Evolutionary conservation across 192 early-diverging fungal species (phyloP), one percentile per base, ranked within the genome.

Genomic region (Dispira simplex): DNA sequence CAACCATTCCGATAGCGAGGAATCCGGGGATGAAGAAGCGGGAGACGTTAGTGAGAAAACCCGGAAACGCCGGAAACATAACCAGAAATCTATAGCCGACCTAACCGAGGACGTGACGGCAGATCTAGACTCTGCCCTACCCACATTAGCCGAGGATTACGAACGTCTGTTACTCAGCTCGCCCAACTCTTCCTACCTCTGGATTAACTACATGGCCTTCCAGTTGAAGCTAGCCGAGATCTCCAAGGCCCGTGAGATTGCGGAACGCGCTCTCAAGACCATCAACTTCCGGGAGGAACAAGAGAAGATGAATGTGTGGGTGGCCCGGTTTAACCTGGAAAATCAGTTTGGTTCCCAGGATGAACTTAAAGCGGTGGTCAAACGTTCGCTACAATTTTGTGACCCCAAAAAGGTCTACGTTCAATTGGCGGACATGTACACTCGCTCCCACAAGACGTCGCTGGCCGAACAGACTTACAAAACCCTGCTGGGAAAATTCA

Each of bases 191-290:
- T 99, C 97, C 20, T 95, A 85, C 78, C 65, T 99, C 56, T 99
- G 97, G 97, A 92, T 99, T 70, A 93, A 99, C 75, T 99, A 92
- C 71, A 99, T 99, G 94, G 93, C 94, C n/a, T 93, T 90, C 81
- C 92, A 98, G 66, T 76, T 99, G 4, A 85, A 93, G 58, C 76
- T 96, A 63, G 90, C 92, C 0, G 94, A 99, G 74, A 83, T 97
- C 43, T 83, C 78, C 43, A 94, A 93, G 67, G 95, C 97, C 13
- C 88, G 97, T 47, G 83, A 83, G 48, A 85, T 97, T 60, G 97
- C 87, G 58, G 93, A 97, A 70, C 85, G 92, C 45, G 97, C 97
- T 18, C 75, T 99, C 62, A 93, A 90, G 73, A 87, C 84, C 21
- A 98, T 99, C 64, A 80, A 75, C 63, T 91, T 84, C 74, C 71